These are phyloP conservation scores for Anacardium occidentale DNA, from an alignment of 345 rosid genomes.

Conservation along the genomic window DNA sequence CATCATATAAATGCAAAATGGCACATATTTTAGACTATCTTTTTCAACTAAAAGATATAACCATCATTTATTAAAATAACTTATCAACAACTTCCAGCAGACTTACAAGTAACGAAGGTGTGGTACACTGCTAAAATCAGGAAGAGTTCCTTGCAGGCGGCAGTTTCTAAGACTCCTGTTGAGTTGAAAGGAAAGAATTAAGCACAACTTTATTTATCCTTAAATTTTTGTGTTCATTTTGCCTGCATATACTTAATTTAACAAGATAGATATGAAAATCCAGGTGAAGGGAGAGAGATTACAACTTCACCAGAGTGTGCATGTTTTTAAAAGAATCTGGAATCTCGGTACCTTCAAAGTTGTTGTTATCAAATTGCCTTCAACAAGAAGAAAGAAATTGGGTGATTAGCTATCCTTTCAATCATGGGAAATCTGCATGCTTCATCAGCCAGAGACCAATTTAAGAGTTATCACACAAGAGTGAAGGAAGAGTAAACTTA, in stretches of 20 bases:
- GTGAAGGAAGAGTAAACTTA: constrained; percentile 58
- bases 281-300: constrained; percentile 21
- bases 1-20: neutral
- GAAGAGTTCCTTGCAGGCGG: constrained; percentile 45
- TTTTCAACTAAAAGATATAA: too few species aligned
- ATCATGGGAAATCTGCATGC: neutral
- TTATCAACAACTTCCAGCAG: neutral
- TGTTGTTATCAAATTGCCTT: constrained; percentile 92
- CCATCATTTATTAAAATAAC: too few species aligned
- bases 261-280: neutral
- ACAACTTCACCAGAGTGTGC: constrained; percentile 77
- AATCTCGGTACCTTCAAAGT: constrained; percentile 72
- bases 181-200: neutral
- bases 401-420: neutral
- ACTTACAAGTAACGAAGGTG: constrained; percentile 45
- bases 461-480: neutral
- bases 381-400: constrained; percentile 27
- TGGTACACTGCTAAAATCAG: constrained; percentile 43
- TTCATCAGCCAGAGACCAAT: too few species aligned
- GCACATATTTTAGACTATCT: neutral
- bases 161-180: constrained; percentile 61
- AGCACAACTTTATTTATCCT: neutral
- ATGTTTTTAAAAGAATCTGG: constrained; percentile 72
- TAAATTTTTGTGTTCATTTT: neutral
- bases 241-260: neutral